Percentiles rank a stretch among this genome's conserved stretches.
phyloP scores from a whole-genome alignment of 345 rosid genomes.

The Citrus sp. region DNA sequence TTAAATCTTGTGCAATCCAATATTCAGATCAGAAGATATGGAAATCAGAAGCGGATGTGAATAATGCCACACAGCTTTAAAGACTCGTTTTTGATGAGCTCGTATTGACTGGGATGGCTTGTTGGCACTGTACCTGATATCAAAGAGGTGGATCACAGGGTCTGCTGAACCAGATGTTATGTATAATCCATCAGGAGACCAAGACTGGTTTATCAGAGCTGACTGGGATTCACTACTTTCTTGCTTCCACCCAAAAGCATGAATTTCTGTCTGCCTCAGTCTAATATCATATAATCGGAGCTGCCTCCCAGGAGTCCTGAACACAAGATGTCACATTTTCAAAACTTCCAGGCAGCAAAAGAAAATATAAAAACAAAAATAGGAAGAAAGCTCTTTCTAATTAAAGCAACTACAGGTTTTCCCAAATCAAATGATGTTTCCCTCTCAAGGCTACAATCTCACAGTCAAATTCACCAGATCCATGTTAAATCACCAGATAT shows the following conservation, averaged over 20 bases:
- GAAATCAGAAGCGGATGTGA: constrained; percentile 74
- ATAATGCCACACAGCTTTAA: constrained; percentile 83
- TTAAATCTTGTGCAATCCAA: constrained; percentile 72
- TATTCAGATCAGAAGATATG: constrained; percentile 80
- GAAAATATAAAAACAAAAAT: background rate
- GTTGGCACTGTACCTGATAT: constrained; percentile 70
- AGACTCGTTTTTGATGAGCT: constrained; percentile 88
- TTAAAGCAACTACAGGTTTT: background rate
- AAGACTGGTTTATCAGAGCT: constrained; percentile 82
- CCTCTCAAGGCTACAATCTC: constrained; percentile 2
- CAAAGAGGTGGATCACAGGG: constrained; percentile 83
- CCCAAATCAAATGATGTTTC: background rate
- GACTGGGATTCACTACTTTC: constrained; percentile 93
- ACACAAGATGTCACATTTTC: background rate
- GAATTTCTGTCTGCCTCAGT: constrained; percentile 73
- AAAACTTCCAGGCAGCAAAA: background rate
- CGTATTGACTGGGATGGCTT: constrained; percentile 78
- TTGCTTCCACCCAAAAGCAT: constrained; percentile 91
- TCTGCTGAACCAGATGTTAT: constrained; percentile 91
- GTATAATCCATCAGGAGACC: constrained; percentile 91
- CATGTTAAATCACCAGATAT: background rate
- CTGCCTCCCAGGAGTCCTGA: constrained; percentile 80
- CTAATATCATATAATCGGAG: constrained; percentile 77
- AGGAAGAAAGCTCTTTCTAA: background rate
- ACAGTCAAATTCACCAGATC: background rate